These are phyloP conservation scores for Dimargaris verticillata DNA, from an alignment of 192 early-diverging fungal species.

Conservation along the genomic window DNA sequence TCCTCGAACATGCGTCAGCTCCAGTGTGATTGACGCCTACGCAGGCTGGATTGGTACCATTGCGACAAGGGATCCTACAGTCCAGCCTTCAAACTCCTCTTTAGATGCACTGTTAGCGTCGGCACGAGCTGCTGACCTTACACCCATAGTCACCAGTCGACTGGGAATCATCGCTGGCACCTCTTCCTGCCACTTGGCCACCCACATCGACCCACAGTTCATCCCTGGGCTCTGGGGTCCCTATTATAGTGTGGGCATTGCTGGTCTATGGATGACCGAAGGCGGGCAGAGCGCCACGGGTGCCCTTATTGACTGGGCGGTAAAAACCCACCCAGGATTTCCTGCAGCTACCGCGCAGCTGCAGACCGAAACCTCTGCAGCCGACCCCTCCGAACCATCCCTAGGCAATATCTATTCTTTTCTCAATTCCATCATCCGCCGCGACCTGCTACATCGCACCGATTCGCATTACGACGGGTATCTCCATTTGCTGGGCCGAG, in stretches of 20 bases:
- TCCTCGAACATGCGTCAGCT: slow-evolving; percentile 36
- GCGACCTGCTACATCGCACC: too few relatives aligned
- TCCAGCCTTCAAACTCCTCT: neutral
- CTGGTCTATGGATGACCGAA: slow-evolving; percentile 39
- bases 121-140: neutral
- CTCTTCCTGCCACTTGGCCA: slow-evolving; percentile 51
- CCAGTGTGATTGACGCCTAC: slow-evolving; percentile 59
- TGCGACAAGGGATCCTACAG: neutral
- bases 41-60: slow-evolving; percentile 43
- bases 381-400: too few relatives aligned
- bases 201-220: slow-evolving; percentile 31
- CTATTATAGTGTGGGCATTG: slow-evolving; percentile 37
- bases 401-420: too few relatives aligned
- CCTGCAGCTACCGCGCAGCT: too few relatives aligned
- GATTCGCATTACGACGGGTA: slow-evolving; percentile 12
- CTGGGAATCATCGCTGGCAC: slow-evolving; percentile 57
- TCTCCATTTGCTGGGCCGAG: slow-evolving; percentile 18
- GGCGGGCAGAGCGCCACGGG: slow-evolving; percentile 63
- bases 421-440: too few relatives aligned
- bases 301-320: slow-evolving; percentile 40
- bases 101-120: neutral
- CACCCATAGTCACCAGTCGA: slow-evolving; percentile 14
- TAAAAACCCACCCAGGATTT: slow-evolving; percentile 38
- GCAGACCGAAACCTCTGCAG: too few relatives aligned
- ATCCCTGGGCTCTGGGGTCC: slow-evolving; percentile 46